Conservation (phyloP, 1,284 basidiomycete species). For the Malassezia japonica region DNA sequence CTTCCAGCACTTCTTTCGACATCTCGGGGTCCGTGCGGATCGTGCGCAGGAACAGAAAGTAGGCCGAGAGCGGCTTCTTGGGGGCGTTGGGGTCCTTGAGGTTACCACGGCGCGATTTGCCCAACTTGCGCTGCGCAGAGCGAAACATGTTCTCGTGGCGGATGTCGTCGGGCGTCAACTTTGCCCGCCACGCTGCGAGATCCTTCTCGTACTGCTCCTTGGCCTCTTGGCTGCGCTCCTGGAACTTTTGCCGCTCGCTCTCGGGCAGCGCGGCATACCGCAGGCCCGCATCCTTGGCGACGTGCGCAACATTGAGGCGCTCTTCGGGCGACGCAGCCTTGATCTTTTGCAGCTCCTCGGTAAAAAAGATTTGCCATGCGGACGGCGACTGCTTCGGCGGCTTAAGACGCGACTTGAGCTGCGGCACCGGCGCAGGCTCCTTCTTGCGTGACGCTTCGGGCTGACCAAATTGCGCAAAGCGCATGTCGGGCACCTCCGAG, state of each 20-base stretch:
- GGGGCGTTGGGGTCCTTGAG: constrained; percentile 94
- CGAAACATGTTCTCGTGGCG: constrained; percentile 84
- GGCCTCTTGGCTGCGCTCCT: constrained; percentile 60
- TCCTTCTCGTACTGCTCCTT: constrained; percentile 74
- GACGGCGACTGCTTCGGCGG: constrained; percentile 87
- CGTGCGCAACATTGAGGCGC: constrained; percentile 88
- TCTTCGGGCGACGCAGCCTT: constrained; percentile 54
- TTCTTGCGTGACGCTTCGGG: not conserved
- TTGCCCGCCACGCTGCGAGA: constrained; percentile 72
- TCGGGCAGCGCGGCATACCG: constrained; percentile 70
- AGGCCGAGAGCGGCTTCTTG: constrained; percentile 86
- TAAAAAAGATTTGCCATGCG: constrained; percentile 94
- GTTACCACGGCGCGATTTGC: constrained; percentile 83
- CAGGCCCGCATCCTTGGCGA: constrained; percentile 84
- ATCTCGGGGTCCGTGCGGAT: constrained; percentile 38
- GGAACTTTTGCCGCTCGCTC: constrained; percentile 59
- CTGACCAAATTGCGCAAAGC: not conserved
- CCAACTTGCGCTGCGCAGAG: constrained; percentile 81
- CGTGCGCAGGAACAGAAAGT: constrained; percentile 81
- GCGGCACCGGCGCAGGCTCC: not conserved
- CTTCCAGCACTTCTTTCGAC: constrained; percentile 67
- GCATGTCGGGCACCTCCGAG: not conserved
- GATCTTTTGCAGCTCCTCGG: constrained; percentile 77
- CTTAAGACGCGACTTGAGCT: constrained; percentile 56
- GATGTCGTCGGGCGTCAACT: constrained; percentile 86